Base-by-base conservation (phyloP, 2,329 filamentous ascomycete genomes). In the Aspergillus eucalypticola region DNA sequence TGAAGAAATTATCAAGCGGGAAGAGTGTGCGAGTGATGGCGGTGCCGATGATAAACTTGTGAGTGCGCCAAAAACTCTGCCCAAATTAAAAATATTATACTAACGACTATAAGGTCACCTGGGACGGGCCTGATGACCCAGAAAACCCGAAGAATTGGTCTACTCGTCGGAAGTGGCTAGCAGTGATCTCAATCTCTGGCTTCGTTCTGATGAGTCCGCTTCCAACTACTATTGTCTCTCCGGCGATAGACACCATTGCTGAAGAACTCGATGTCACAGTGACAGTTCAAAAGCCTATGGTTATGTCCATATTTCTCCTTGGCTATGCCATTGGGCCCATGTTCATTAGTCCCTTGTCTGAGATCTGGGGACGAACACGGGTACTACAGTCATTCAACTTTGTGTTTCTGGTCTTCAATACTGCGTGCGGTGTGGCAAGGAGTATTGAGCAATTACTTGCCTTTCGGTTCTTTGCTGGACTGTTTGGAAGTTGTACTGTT, bases 141-240 rank as follows among this genome's bases (percentile, higher is more conserved):
- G 69, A 70, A 7, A 79, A 81, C 54, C 78, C 79, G 1, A 73
- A 76, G 54, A 86, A 87, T 72, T 89, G 86, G 86, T 63, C 76
- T 0, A 73, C 72, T 17, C 72, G 70, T n/a, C 81, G 78, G 66
- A 88, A 87, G 72, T 88, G 86, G 86, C 72, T 74, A 1, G 81
- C 81, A 10, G 82, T 83, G 1, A 75, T 85, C 35, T 75, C 85
- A 57, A 76, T 87, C 35, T 81, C 85, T 0, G 74, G 78, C 54
- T 87, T 87, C 69, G 86, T 84, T 5, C 81, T 88, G 65, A 83
- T 88, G 59, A 85, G 84, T 2, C 86, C 87, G 0, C 83, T 89
- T 21, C 85, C 86, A 1, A 86, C 84, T 2, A 84, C 84, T 41
- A 88, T 89, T 80, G 69, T 84, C 0, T 79, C 83, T 0, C 83